phyloP scores from a whole-genome alignment of 2,329 filamentous ascomycete genomes.

The Septoria linicola region DNA sequence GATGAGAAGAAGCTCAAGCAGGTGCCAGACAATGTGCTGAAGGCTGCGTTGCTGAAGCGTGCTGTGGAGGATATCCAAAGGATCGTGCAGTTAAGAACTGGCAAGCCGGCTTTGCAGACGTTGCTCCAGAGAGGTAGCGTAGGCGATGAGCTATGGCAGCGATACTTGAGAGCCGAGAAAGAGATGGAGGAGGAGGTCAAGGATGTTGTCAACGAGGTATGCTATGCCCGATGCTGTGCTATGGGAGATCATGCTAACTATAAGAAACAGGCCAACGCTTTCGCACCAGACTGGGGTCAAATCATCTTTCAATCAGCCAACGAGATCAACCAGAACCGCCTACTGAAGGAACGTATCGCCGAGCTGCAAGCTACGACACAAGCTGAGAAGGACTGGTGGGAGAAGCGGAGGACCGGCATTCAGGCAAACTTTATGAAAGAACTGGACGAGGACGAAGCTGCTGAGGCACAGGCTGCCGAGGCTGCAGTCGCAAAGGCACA shows the following conservation, averaged over 20 bases:
- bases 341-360: conserved; percentile 70
- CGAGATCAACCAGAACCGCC: conserved; percentile 84
- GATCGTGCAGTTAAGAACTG: conserved; percentile 81
- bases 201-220: conserved; percentile 89
- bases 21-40: conserved; percentile 80
- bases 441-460: conserved; percentile 57
- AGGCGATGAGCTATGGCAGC: conserved; percentile 92
- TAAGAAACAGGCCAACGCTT: conserved; percentile 74
- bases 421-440: conserved; percentile 80
- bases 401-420: conserved; percentile 72
- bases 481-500: conserved; percentile 21
- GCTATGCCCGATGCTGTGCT: not conserved
- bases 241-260: conserved; percentile 10
- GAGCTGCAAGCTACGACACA: conserved; percentile 70
- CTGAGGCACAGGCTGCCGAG: not conserved
- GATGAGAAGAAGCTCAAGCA: conserved; percentile 63
- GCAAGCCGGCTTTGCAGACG: conserved; percentile 82
- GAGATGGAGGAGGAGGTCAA: conserved; percentile 95
- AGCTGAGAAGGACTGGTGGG: conserved; percentile 89
- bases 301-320: conserved; percentile 96
- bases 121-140: conserved; percentile 88
- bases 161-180: conserved; percentile 88
- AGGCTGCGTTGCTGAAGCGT: conserved; percentile 82
- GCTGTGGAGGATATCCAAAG: conserved; percentile 91
- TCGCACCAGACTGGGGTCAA: conserved; percentile 85